phyloP scores from a whole-genome alignment of 164 flowering plant genomes.

The Nymphaea thermarum region DNA sequence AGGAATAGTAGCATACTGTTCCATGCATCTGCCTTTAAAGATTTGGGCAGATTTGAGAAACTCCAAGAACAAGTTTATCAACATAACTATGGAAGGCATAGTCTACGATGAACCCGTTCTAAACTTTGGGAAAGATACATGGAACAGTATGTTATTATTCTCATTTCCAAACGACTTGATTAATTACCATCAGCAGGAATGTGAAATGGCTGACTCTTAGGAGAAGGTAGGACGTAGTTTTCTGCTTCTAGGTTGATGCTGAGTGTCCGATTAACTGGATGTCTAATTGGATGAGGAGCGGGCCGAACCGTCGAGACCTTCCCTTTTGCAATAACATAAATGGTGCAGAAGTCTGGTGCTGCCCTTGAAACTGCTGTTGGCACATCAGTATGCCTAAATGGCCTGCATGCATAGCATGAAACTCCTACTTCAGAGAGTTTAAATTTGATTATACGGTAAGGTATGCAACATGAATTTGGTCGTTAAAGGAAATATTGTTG shows the following conservation, averaged over 20 bases:
- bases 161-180: no score
- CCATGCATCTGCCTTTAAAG: no score
- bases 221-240: constrained; percentile 3
- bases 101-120: constrained; percentile 20
- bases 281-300: constrained; percentile 27
- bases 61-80: constrained; percentile 49
- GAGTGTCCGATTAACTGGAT: background rate
- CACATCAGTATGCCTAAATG: constrained; percentile 36
- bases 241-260: background rate
- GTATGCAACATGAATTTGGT: no score
- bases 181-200: background rate
- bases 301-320: constrained; percentile 38
- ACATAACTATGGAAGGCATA: constrained; percentile 40
- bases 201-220: constrained; percentile 6
- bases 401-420: constrained; percentile 20
- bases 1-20: no score
- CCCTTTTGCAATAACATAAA: constrained; percentile 55
- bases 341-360: constrained; percentile 72
- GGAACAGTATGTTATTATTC: no score
- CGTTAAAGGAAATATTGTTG: no score
- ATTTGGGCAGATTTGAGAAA: constrained; percentile 10
- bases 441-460: no score
- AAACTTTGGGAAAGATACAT: no score
- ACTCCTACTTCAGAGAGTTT: background rate
- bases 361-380: constrained; percentile 37